Evolutionary conservation across 495 filamentous ascomycete species (phyloP), one percentile per base, ranked within the genome.

Genomic region (Hypoxylon cercidicola): DNA sequence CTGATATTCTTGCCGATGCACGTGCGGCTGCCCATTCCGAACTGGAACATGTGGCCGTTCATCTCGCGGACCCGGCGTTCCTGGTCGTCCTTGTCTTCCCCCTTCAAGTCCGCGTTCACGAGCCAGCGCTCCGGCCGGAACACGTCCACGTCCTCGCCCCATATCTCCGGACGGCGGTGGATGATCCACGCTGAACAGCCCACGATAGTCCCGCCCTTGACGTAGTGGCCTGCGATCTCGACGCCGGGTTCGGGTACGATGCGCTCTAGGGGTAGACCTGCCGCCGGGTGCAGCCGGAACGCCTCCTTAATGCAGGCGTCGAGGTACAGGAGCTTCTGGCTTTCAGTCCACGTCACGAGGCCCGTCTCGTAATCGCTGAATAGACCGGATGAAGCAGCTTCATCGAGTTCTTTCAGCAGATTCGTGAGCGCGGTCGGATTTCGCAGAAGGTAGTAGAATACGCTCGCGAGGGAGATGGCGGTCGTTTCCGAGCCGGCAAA

Each of bases 1-100:
- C 85, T 86, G 55, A 93, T 87, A 65, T 93, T 93, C 77, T 86
- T 88, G 46, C 87, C 86, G 66, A 89, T 87, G 60, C 87, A 89
- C n/a, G 84, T 88, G 63, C 86, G 72, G 15, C 80, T 74, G 0
- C 87, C 87, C 75, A 83, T 83, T 10, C 86, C 82, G 69, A 88
- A 88, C 43, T 88, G 86, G 58, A 89, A 75, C 80, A 90, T 84
- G 28, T 68, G 77, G 12, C 83, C 84, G 60, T 84, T 83, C 82
- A 88, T 89, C 41, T 76, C 74, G 62, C 83, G 84, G 30, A 84
- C 70, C 28, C 74, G 74, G 59, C 74, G 72, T 54, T 80, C 79
- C 58, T 84, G 78, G 28, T 66, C 71, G 16, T 71, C 68, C 21
- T 71, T 62, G 15, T 73, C 73, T 37, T 64, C 69, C 1, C 60